Conservation (phyloP, 2,329 filamentous ascomycete species). For the Xylaria multiplex region DNA sequence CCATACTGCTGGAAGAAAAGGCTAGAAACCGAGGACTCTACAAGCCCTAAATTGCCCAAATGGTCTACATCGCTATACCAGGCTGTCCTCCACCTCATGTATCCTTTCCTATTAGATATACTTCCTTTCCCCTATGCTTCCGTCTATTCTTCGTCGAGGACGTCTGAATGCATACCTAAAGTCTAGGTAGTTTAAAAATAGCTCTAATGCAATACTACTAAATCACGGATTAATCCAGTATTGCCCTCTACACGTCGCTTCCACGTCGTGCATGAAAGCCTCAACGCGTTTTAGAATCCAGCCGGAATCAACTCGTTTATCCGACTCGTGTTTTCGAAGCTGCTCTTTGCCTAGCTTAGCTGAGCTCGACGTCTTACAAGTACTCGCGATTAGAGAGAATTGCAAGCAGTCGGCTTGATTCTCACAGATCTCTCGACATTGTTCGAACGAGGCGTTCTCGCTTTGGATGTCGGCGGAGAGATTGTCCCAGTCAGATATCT, state of each 20-base stretch:
- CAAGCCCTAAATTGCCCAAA: background rate
- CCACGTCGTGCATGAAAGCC: conserved; percentile 16
- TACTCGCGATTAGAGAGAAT: conserved; percentile 22
- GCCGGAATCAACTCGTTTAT: conserved; percentile 18
- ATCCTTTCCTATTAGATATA: background rate
- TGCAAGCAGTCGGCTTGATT: conserved; percentile 23
- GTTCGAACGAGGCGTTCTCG: conserved; percentile 23
- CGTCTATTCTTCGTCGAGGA: background rate
- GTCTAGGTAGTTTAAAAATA: background rate
- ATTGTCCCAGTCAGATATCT: conserved; percentile 29
- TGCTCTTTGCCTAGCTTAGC: conserved; percentile 23
- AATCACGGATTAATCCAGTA: conserved; percentile 29
- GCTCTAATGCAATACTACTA: background rate
- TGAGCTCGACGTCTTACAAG: conserved; percentile 21
- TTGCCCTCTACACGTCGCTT: conserved; percentile 21
- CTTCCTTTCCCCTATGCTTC: background rate
- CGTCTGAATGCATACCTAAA: conserved; percentile 7
- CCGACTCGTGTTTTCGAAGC: background rate
- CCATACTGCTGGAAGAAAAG: background rate
- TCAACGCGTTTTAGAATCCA: conserved; percentile 28
- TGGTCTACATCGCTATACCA: background rate
- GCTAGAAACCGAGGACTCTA: background rate
- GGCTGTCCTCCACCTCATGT: background rate
- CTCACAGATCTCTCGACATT: conserved; percentile 27
- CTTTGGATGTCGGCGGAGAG: conserved; percentile 16